These are phyloP conservation scores for Lathyrus aphaca DNA, from an alignment of 306 rosid genomes.

Conservation along the genomic window DNA sequence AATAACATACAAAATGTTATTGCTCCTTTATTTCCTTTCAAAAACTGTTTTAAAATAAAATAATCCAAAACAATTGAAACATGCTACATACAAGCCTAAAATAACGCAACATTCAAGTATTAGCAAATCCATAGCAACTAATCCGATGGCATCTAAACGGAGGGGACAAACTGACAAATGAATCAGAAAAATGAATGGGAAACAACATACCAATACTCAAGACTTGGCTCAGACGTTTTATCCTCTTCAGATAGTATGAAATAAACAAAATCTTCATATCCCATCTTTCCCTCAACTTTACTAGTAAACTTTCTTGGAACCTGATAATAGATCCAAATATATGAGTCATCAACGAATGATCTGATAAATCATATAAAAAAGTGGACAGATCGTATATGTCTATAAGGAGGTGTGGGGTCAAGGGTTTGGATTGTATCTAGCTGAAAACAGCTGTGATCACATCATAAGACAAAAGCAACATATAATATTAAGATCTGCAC, in stretches of 20 bases:
- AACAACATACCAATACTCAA: conserved; percentile 86
- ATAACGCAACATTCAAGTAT: conserved; percentile 15
- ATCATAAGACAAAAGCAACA: conserved; percentile 39
- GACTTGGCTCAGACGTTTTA: conserved; percentile 95
- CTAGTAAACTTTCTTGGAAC: conserved; percentile 92
- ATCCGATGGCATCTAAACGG: conserved; percentile 15
- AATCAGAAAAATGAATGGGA: conserved; percentile 33
- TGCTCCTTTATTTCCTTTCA: neutral
- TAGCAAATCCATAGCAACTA: conserved; percentile 22
- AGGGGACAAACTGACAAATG: neutral
- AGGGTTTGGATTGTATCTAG: conserved; percentile 25
- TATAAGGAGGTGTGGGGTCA: conserved; percentile 3
- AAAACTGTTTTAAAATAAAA: neutral
- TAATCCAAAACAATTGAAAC: conserved; percentile 14
- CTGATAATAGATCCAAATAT: conserved; percentile 51
- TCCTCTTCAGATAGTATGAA: conserved; percentile 98
- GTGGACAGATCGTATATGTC: neutral
- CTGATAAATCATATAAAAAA: conserved; percentile 29
- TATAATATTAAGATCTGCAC: conserved; percentile 36
- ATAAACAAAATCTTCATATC: conserved; percentile 98
- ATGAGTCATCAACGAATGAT: conserved; percentile 37
- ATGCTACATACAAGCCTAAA: conserved; percentile 8
- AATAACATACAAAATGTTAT: conserved; percentile 14
- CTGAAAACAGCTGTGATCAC: conserved; percentile 29
- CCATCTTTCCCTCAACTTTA: conserved; percentile 97